Evolutionary conservation across 768 basidiomycete species (phyloP).

Genomic region (Lactifluus subvellereus): DNA sequence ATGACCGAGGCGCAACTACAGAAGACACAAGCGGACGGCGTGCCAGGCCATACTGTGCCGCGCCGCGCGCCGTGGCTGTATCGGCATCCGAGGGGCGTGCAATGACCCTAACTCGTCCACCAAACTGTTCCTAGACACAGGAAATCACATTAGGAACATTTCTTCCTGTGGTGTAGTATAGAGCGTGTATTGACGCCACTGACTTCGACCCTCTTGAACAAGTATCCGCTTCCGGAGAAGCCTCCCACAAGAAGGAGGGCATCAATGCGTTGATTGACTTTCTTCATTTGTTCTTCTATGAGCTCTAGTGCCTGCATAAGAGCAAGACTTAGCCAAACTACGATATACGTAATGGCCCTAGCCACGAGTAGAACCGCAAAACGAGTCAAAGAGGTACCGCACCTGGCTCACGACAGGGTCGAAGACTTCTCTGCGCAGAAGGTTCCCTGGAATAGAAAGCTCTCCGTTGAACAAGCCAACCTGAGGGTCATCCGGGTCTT

Average conservation of each 20-base stretch:
- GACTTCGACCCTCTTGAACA: slow-evolving; percentile 74
- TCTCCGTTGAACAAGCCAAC: slow-evolving; percentile 82
- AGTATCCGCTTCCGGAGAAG: slow-evolving; percentile 81
- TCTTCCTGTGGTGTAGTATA: slow-evolving; percentile 13
- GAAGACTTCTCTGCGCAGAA: slow-evolving; percentile 78
- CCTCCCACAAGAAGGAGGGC: slow-evolving; percentile 87
- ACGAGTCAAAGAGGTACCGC: slow-evolving; percentile 22
- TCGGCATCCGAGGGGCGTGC: slow-evolving; percentile 83
- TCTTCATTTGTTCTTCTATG: slow-evolving; percentile 68
- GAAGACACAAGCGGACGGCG: slow-evolving; percentile 71
- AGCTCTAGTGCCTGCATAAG: slow-evolving; percentile 61
- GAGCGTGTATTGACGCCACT: slow-evolving; percentile 26
- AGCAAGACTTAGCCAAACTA: slow-evolving; percentile 1
- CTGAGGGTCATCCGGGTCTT: slow-evolving; percentile 72
- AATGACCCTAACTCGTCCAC: slow-evolving; percentile 61
- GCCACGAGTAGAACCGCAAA: background rate
- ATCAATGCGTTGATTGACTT: slow-evolving; percentile 66
- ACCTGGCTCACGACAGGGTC: slow-evolving; percentile 83
- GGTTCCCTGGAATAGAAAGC: slow-evolving; percentile 72
- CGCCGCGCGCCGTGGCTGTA: slow-evolving; percentile 82
- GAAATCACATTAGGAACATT: slow-evolving; percentile 2
- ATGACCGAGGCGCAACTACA: slow-evolving; percentile 75
- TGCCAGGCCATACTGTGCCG: slow-evolving; percentile 82
- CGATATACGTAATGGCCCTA: slow-evolving; percentile 3
- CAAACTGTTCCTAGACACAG: slow-evolving; percentile 53